phyloP scores from a whole-genome alignment of 768 basidiomycete genomes.

The Rubroboletus pulcherrimus region DNA sequence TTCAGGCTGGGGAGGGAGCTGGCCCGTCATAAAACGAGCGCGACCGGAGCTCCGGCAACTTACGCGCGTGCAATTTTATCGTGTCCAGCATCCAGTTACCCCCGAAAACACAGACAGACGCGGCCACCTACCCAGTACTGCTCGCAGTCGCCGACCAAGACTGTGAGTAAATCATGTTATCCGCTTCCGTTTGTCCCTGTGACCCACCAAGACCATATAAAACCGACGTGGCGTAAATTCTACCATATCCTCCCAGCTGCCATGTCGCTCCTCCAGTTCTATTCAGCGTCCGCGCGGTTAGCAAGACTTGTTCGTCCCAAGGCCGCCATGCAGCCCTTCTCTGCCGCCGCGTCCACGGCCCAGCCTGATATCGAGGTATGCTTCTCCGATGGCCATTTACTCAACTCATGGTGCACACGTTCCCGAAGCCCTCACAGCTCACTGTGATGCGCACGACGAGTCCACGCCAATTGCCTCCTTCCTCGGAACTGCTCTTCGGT shows the following conservation, averaged over 20 bases:
- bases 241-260: not conserved
- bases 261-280: conserved; percentile 22
- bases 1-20: not conserved
- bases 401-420: not conserved
- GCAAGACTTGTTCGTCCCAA: conserved; percentile 4
- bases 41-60: not conserved
- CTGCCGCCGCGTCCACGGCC: conserved; percentile 22
- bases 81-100: not conserved
- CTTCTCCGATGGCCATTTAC: not conserved
- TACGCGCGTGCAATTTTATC: not conserved
- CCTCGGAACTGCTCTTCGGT: conserved; percentile 75
- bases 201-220: conserved; percentile 17
- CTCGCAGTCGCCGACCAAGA: not conserved
- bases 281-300: conserved; percentile 9
- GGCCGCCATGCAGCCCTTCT: conserved; percentile 15
- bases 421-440: conserved; percentile 47
- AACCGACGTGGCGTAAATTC: conserved; percentile 12
- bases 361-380: conserved; percentile 53
- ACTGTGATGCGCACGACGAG: conserved; percentile 44
- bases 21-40: conserved; percentile 2
- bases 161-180: not conserved
- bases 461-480: conserved; percentile 61
- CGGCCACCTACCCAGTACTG: not conserved
- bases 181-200: not conserved
- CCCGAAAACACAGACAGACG: not conserved